A percentile compares a stretch with the other conserved stretches of the same genome.
Evolutionary conservation across 2,329 filamentous ascomycete genomes (phyloP).

Genomic region (Scortechinia acanthostroma): DNA sequence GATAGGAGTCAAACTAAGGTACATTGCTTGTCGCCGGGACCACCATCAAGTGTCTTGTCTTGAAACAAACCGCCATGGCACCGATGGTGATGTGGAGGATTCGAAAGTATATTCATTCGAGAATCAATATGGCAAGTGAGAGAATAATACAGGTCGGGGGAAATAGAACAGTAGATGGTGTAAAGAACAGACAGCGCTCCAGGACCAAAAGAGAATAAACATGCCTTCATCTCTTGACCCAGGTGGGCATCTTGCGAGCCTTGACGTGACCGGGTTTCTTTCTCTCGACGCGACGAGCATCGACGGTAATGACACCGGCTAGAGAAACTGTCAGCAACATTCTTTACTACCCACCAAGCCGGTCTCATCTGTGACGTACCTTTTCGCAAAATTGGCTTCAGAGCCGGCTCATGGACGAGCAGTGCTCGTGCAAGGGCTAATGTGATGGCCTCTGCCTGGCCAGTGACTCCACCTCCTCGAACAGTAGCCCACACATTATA

Average conservation of each 20-base stretch:
- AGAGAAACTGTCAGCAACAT: conserved; percentile 7
- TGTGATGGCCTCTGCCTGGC: conserved; percentile 90
- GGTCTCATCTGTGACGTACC: no score
- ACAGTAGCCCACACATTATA: conserved; percentile 92
- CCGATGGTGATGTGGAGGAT: no score
- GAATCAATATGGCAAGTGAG: no score
- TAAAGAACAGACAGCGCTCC: no score
- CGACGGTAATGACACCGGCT: conserved; percentile 90
- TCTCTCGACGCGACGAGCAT: conserved; percentile 86
- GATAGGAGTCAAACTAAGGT: no score
- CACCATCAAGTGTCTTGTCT: no score
- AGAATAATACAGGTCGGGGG: neutral
- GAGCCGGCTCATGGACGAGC: conserved; percentile 80
- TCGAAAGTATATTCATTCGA: no score
- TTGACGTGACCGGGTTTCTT: conserved; percentile 97
- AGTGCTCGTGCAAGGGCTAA: conserved; percentile 83
- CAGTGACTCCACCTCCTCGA: conserved; percentile 81
- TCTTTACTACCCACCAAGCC: conserved; percentile 2
- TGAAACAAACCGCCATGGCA: no score
- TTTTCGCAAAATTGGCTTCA: conserved; percentile 81
- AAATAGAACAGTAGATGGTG: no score
- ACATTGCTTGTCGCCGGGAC: no score
- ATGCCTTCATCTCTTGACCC: conserved; percentile 66
- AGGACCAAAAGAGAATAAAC: neutral
- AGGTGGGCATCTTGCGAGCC: conserved; percentile 94